Percentiles rank a stretch among this genome's conserved stretches.
These are phyloP conservation scores for Alternaria conjuncta DNA, from an alignment of 2,329 filamentous ascomycete species.

Conservation along the genomic window DNA sequence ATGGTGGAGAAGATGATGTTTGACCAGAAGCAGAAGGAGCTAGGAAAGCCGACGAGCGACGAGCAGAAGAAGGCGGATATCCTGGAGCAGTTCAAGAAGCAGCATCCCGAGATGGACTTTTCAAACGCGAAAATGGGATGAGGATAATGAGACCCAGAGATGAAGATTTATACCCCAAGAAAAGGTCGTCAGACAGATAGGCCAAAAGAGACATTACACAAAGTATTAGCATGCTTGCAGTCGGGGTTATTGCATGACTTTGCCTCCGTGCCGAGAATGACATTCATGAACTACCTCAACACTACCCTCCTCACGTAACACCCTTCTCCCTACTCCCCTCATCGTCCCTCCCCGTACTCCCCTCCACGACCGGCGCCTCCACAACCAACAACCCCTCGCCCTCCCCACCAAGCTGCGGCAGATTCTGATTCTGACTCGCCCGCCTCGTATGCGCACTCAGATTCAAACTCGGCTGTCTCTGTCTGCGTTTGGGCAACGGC, in stretches of 20 bases:
- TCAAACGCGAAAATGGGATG: constrained; percentile 66
- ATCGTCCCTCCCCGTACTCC: constrained; percentile 1
- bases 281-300: background rate
- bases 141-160: background rate
- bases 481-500: constrained; percentile 57
- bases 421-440: constrained; percentile 5
- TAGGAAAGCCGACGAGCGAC: constrained; percentile 85
- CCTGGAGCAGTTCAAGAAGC: constrained; percentile 83
- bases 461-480: constrained; percentile 43
- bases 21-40: constrained; percentile 96
- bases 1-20: constrained; percentile 99
- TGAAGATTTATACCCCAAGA: background rate
- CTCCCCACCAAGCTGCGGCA: background rate
- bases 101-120: constrained; percentile 77
- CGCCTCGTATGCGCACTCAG: constrained; percentile 11
- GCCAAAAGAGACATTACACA: background rate
- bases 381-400: constrained; percentile 39
- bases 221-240: background rate
- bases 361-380: constrained; percentile 30
- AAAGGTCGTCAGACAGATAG: background rate
- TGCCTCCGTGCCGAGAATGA: background rate
- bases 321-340: background rate
- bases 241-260: background rate
- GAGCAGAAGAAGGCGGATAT: constrained; percentile 96
- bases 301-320: background rate